Conservation (phyloP, 2,329 filamentous ascomycete genomes). For the Westerdykella aurantiaca region DNA sequence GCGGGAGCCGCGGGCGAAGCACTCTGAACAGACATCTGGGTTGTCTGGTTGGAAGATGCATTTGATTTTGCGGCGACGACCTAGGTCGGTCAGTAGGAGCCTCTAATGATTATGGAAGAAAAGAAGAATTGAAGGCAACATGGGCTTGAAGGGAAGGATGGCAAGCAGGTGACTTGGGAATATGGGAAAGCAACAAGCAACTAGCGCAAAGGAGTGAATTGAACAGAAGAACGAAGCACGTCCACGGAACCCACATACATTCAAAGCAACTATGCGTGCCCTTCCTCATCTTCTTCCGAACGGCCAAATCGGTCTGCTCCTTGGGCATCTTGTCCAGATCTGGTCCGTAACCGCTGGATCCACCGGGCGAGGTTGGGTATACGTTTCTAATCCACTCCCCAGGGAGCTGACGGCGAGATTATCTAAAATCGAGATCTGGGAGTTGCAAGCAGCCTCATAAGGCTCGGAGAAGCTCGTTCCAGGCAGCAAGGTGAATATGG, state of each 20-base stretch:
- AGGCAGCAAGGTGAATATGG: neutral
- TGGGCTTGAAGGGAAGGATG: neutral
- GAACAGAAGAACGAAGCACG: slow-evolving; percentile 5
- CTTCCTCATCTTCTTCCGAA: slow-evolving; percentile 41
- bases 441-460: neutral
- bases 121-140: neutral
- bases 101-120: neutral
- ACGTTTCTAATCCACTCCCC: neutral
- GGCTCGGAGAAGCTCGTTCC: neutral
- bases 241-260: slow-evolving; percentile 30
- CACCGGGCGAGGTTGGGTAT: slow-evolving; percentile 2
- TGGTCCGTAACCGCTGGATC: slow-evolving; percentile 1
- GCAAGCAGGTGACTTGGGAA: slow-evolving; percentile 1
- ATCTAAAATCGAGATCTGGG: neutral
- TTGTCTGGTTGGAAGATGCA: slow-evolving; percentile 42
- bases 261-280: slow-evolving; percentile 43
- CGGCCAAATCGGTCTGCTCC: slow-evolving; percentile 26
- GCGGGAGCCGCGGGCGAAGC: slow-evolving; percentile 40
- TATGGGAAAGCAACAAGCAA: neutral
- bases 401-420: neutral
- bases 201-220: neutral
- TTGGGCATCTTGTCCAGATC: slow-evolving; percentile 29
- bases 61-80: slow-evolving; percentile 47
- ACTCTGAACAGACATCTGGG: slow-evolving; percentile 41
- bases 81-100: slow-evolving; percentile 18